A percentile compares a stretch with the other conserved stretches of the same genome.
These are phyloP conservation scores for Fusarium poae DNA, from an alignment of 2,329 filamentous ascomycete genomes.

Conservation along the genomic window DNA sequence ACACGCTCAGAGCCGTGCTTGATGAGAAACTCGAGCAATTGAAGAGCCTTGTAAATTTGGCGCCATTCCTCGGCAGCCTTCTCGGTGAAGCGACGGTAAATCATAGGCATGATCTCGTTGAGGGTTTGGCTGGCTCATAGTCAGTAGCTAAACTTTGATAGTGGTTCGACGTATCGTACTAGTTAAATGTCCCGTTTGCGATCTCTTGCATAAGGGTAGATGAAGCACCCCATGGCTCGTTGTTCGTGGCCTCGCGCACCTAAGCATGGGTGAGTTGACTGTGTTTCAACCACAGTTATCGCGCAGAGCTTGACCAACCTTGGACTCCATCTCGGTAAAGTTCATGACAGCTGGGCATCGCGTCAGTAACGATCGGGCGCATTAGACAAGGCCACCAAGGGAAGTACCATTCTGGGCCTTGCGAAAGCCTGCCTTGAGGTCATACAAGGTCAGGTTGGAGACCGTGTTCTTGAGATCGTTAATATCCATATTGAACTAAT, in stretches of 20 bases:
- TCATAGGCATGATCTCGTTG: slow-evolving; percentile 99
- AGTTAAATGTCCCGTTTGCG: slow-evolving; percentile 96
- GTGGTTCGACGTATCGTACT: slow-evolving; percentile 70
- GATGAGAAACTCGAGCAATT: slow-evolving; percentile 95
- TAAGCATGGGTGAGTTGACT: slow-evolving; percentile 54
- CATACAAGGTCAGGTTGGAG: slow-evolving; percentile 92
- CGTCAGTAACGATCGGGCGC: slow-evolving; percentile 49
- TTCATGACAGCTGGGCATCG: slow-evolving; percentile 87
- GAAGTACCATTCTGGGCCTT: slow-evolving; percentile 93
- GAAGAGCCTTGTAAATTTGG: slow-evolving; percentile 98
- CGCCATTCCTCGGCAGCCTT: slow-evolving; percentile 98
- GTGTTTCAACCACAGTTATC: slow-evolving; percentile 8
- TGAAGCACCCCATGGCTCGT: slow-evolving; percentile 94
- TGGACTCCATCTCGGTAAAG: slow-evolving; percentile 92
- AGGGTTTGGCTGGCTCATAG: slow-evolving; percentile 79
- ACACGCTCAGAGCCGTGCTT: slow-evolving; percentile 98
- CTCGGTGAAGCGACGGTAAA: slow-evolving; percentile 98
- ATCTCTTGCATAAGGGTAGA: slow-evolving; percentile 96
- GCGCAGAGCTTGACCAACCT: slow-evolving; percentile 58
- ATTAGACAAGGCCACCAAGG: slow-evolving; percentile 18
- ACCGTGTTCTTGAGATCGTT: slow-evolving; percentile 87
- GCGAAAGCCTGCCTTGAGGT: slow-evolving; percentile 92
- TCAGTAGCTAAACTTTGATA: slow-evolving; percentile 33
- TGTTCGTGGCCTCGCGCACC: slow-evolving; percentile 98
- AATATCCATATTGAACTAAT: slow-evolving; percentile 77